These are phyloP conservation scores for Fusarium ambrosium DNA, from an alignment of 2,329 filamentous ascomycete species.

Conservation along the genomic window DNA sequence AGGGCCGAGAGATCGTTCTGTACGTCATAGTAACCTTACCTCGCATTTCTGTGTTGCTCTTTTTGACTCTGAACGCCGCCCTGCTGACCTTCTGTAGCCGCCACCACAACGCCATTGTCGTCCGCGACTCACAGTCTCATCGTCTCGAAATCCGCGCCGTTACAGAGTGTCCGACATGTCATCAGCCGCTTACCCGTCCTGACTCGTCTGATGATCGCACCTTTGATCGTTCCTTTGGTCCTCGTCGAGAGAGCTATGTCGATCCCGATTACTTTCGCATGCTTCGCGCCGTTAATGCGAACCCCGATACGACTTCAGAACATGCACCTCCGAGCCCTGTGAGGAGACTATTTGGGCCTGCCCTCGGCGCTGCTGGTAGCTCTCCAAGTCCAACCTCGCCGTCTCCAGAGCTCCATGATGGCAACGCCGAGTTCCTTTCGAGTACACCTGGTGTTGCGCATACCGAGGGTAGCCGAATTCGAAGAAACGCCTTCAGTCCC, in stretches of 20 bases:
- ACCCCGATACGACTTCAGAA: conserved; percentile 59
- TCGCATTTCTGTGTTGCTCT: not conserved
- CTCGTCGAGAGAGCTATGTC: conserved; percentile 76
- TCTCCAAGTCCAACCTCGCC: conserved; percentile 30
- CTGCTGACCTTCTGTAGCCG: conserved; percentile 70
- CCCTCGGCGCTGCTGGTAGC: conserved; percentile 46
- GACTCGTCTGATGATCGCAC: conserved; percentile 62
- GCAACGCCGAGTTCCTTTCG: conserved; percentile 64
- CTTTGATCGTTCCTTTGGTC: conserved; percentile 59
- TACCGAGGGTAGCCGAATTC: conserved; percentile 77
- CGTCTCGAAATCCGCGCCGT: conserved; percentile 85
- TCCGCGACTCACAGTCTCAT: conserved; percentile 87
- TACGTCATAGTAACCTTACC: conserved; percentile 61
- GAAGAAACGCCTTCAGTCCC: conserved; percentile 87
- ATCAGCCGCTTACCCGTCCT: conserved; percentile 72
- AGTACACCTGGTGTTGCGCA: conserved; percentile 64
- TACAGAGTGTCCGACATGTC: conserved; percentile 91
- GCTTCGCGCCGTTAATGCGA: conserved; percentile 71
- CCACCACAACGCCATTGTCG: conserved; percentile 91
- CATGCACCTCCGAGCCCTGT: conserved; percentile 66
- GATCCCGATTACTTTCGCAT: conserved; percentile 96
- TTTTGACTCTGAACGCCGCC: not conserved
- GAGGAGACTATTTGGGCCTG: conserved; percentile 65
- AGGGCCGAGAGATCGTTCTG: conserved; percentile 85
- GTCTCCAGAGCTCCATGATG: conserved; percentile 44